Conservation (phyloP, 2,329 filamentous ascomycete species). For the Emmonsiellopsis sp. region DNA sequence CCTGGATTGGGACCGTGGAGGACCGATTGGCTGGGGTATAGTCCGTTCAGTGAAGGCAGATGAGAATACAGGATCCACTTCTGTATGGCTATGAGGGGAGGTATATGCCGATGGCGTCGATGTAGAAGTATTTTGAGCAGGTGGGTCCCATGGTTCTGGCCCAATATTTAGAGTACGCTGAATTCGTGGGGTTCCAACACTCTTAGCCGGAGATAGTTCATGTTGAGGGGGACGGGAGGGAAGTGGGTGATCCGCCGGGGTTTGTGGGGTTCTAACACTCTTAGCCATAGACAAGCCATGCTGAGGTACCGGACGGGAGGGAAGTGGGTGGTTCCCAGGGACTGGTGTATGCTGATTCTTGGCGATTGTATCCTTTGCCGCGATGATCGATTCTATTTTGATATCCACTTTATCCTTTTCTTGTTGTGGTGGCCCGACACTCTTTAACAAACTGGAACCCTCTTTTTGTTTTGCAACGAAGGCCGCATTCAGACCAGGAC, state of each 20-base stretch:
- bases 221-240: neutral
- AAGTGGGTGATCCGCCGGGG: neutral
- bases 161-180: neutral
- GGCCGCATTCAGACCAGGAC: neutral
- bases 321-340: too few species aligned
- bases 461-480: neutral
- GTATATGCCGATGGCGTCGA: conserved; percentile 1
- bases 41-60: too few species aligned
- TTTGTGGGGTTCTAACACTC: too few species aligned
- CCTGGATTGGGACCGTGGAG: neutral
- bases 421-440: neutral
- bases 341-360: too few species aligned
- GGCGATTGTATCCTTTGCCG: too few species aligned
- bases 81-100: neutral
- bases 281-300: too few species aligned
- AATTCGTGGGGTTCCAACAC: neutral
- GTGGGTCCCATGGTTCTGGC: neutral
- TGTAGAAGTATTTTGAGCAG: neutral
- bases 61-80: neutral
- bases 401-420: neutral
- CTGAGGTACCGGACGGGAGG: too few species aligned
- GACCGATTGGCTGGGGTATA: neutral
- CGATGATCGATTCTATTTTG: too few species aligned
- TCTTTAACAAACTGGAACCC: neutral
- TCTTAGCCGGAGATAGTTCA: neutral